These are phyloP conservation scores for Volvariella volvacea DNA, from an alignment of 1,284 basidiomycete species.

Conservation along the genomic window DNA sequence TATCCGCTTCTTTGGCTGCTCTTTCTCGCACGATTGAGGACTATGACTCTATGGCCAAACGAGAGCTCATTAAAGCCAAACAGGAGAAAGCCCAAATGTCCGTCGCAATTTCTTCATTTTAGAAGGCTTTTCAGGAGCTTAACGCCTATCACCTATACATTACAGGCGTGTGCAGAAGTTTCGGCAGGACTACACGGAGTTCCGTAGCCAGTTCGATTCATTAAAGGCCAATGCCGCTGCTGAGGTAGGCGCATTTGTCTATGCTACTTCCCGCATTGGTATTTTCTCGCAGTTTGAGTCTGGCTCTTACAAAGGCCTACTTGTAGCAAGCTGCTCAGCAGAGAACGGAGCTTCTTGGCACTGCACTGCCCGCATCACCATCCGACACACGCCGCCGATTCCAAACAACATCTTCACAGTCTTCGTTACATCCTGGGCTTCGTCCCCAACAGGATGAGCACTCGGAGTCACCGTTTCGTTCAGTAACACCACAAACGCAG, in stretches of 20 bases:
- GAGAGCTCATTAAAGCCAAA: slow-evolving; percentile 91
- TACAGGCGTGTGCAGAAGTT: slow-evolving; percentile 84
- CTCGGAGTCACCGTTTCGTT: slow-evolving; percentile 71
- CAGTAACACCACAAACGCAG: slow-evolving; percentile 41
- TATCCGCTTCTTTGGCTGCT: slow-evolving; percentile 88
- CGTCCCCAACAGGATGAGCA: slow-evolving; percentile 39
- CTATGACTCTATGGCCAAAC: slow-evolving; percentile 91
- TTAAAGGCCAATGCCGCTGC: slow-evolving; percentile 50
- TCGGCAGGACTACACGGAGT: slow-evolving; percentile 65
- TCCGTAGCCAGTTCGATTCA: slow-evolving; percentile 65
- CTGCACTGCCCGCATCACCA: slow-evolving; percentile 40
- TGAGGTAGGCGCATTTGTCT: slow-evolving; percentile 26
- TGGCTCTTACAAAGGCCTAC: slow-evolving; percentile 13
- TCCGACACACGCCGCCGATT: slow-evolving; percentile 58
- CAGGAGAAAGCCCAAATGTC: slow-evolving; percentile 92
- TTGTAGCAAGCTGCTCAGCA: slow-evolving; percentile 48
- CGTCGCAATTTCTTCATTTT: background rate
- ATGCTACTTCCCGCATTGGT: slow-evolving; percentile 1
- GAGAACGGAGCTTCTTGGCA: slow-evolving; percentile 56
- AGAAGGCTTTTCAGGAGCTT: slow-evolving; percentile 4
- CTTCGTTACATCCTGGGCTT: slow-evolving; percentile 36
- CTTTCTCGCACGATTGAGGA: slow-evolving; percentile 92
- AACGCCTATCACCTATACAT: slow-evolving; percentile 2
- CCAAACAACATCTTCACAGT: slow-evolving; percentile 39
- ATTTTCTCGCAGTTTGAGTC: background rate